Conservation (phyloP, 208 protist species). For the Sergeia podlipaevii region DNA sequence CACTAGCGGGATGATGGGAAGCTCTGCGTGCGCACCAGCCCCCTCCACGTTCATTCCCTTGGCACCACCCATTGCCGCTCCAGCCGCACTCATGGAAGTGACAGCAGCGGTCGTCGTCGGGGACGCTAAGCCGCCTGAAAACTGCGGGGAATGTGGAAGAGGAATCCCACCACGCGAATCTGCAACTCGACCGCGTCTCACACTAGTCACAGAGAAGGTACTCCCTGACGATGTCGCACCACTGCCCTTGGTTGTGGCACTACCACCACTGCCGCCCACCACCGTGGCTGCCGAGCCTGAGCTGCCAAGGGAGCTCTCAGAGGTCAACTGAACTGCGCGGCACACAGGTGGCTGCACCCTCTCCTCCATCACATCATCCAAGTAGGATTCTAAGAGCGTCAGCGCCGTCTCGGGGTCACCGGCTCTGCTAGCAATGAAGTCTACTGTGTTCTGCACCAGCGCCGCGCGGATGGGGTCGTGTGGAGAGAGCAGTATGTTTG, state of each 20-base stretch:
- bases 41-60: background rate
- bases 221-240: constrained; percentile 8
- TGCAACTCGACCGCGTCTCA: constrained; percentile 16
- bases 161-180: background rate
- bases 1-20: constrained; percentile 30
- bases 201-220: constrained; percentile 42
- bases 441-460: constrained; percentile 68
- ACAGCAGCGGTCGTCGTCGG: constrained; percentile 2
- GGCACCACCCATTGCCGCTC: constrained; percentile 6
- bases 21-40: background rate
- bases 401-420: constrained; percentile 17
- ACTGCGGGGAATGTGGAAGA: background rate
- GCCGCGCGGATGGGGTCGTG: constrained; percentile 84
- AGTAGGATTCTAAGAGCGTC: constrained; percentile 45
- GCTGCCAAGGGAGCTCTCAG: too few species aligned
- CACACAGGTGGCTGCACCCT: constrained; percentile 34
- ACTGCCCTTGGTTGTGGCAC: background rate
- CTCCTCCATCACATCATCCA: constrained; percentile 68
- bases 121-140: background rate
- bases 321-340: constrained; percentile 4
- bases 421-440: constrained; percentile 35
- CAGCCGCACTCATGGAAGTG: background rate
- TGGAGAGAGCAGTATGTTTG: constrained; percentile 66
- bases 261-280: too few species aligned
- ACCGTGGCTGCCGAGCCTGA: too few species aligned